Percentiles rank a stretch among this genome's conserved stretches.
phyloP scores from a whole-genome alignment of 2,329 filamentous ascomycete genomes.

The Thelonectria rubi region DNA sequence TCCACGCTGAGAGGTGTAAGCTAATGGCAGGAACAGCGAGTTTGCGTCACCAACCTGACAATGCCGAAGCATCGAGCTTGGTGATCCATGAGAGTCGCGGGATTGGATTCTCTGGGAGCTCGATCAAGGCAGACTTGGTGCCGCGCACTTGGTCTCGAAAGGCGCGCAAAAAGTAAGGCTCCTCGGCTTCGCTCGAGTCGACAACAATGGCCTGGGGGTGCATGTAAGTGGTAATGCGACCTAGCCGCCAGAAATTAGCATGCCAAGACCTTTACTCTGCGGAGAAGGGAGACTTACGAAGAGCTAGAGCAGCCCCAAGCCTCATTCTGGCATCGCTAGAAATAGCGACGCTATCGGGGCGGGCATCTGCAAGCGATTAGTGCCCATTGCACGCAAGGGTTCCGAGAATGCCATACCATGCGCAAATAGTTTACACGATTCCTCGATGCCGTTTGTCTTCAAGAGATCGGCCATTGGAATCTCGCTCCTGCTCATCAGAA shows the following conservation, averaged over 20 bases:
- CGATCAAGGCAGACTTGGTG: constrained; percentile 72
- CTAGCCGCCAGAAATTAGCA: constrained; percentile 42
- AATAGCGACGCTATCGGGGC: constrained; percentile 74
- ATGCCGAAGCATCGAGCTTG: constrained; percentile 75
- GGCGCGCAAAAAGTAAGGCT: constrained; percentile 71
- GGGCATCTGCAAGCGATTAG: constrained; percentile 66
- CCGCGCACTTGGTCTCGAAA: constrained; percentile 63
- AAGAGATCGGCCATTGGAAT: constrained; percentile 75
- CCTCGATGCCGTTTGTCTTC: constrained; percentile 80
- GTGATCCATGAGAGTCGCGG: constrained; percentile 80
- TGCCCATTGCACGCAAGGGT: background rate
- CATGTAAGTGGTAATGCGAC: constrained; percentile 76
- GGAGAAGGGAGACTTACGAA: constrained; percentile 59
- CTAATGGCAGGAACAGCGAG: constrained; percentile 26
- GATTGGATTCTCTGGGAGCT: constrained; percentile 71
- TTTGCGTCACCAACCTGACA: constrained; percentile 62
- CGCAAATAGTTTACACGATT: constrained; percentile 71
- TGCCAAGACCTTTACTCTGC: background rate
- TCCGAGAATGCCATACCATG: constrained; percentile 55
- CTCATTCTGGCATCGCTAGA: constrained; percentile 78
- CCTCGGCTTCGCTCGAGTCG: constrained; percentile 73
- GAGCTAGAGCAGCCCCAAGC: constrained; percentile 67
- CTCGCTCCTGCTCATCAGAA: constrained; percentile 76
- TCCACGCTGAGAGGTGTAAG: constrained; percentile 66
- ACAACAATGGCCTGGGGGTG: constrained; percentile 80